Evolutionary conservation across 495 filamentous ascomycete genomes (phyloP).

Genomic region (Hypoxylon cercidicola): DNA sequence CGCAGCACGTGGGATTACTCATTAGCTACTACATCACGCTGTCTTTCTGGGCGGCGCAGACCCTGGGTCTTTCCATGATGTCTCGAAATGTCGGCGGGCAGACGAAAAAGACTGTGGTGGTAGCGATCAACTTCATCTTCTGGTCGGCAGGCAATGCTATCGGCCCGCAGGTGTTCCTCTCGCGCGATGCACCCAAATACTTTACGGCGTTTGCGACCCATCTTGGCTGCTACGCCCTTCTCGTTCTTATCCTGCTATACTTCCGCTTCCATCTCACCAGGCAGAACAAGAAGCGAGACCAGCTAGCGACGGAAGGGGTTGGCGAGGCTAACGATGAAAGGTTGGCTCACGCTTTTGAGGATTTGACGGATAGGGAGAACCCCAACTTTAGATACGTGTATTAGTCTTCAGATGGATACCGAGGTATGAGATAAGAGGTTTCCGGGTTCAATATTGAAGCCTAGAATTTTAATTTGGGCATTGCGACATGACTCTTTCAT

Average conservation of each 20-base stretch:
- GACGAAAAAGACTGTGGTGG: conserved; percentile 63
- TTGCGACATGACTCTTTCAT: no score
- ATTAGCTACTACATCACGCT: conserved; percentile 67
- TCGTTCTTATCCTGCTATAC: conserved; percentile 57
- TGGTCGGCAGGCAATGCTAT: conserved; percentile 64
- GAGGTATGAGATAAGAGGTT: no score
- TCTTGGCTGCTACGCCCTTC: conserved; percentile 61
- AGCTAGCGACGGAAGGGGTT: conserved; percentile 54
- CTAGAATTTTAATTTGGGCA: no score
- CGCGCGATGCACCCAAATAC: conserved; percentile 61
- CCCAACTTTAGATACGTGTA: conserved; percentile 64
- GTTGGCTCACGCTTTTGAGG: conserved; percentile 64
- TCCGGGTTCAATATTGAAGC: no score
- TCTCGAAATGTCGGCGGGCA: conserved; percentile 64
- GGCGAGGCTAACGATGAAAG: conserved; percentile 53
- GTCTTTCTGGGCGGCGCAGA: conserved; percentile 67
- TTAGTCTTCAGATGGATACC: conserved; percentile 23
- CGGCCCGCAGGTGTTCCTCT: conserved; percentile 64
- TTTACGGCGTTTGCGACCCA: conserved; percentile 65
- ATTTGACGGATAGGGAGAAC: conserved; percentile 69
- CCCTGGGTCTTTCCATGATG: conserved; percentile 62
- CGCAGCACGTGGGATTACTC: conserved; percentile 61
- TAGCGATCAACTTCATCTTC: conserved; percentile 60
- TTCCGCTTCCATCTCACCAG: conserved; percentile 59
- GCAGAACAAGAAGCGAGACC: conserved; percentile 61